Evolutionary conservation across 768 basidiomycete species (phyloP), one percentile per base, ranked within the genome.

Genomic region (Boletus rubescentipes): DNA sequence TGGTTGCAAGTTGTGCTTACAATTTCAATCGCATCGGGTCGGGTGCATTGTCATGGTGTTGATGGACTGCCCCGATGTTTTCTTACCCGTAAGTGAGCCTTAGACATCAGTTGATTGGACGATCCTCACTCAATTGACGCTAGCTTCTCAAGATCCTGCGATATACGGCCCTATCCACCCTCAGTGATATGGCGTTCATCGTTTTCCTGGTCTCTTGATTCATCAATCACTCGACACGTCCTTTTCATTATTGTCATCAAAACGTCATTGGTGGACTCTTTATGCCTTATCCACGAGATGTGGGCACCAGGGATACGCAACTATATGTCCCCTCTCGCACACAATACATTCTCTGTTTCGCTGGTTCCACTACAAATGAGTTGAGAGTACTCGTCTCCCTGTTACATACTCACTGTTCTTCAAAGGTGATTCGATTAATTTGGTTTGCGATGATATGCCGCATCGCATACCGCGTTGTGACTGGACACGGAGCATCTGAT

Each of bases 21-120:
- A 88, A 94, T 72, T 87, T 86, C 67, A 96, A 91, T 10, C 87
- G 93, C 40, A n/a, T n/a, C n/a, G n/a, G n/a, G 80, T 94, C 39
- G 96, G 96, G 14, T 91, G 87, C 61, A 75, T 93, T 41, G 85
- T 97, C 54, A 87, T 97, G 81, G 80, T 91, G 46, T 73, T 96
- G 32, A 95, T 98, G 93, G 96, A 99, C 67, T 85, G 83, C 66
- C 91, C 88, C 66, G 96, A 99, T 73, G 91, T 98, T 49, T 83
- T 92, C 67, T 72, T 99, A 11, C 91, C 95, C 3, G 93, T 95
- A 67, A 64, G 91, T 81, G 10, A 36, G 34, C 29, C 29, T 36
- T 32, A 16, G 14, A n/a, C 11, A 20, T 31, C n/a, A 4, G 6
- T 4, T 9, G 7, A 20, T 36, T 41, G n/a, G n/a, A 40, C 26